Evolutionary conservation across 2,329 filamentous ascomycete genomes (phyloP), one percentile per base, ranked within the genome.

Genomic region (Alternaria triticimaculans): DNA sequence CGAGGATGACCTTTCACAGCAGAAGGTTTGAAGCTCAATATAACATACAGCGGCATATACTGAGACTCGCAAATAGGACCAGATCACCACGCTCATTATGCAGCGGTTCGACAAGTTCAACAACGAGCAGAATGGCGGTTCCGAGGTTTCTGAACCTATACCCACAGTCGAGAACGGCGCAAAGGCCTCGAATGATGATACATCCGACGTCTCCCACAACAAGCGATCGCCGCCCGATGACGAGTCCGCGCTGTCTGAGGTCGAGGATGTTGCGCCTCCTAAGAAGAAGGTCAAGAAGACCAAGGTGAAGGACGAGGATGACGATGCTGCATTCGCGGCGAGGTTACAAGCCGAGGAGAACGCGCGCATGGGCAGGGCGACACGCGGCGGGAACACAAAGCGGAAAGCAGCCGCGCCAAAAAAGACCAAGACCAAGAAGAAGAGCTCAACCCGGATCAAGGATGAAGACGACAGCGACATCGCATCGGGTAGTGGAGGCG

Each of bases 261-360:
- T 81, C 55, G 76, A 78, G 25, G 72, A 80, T 18, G 74, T 81
- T 10, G 65, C 63, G 5, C 83, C 83, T 25, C 81, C 83, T 2
- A 84, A 83, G 74, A 83, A 82, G 70, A 83, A 82, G 70, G 76
- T 90, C 78, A 93, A 93, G 82, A 91, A 91, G 80, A 82, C 81
- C 70, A 89, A 89, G 76, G 87, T 87, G 46, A 86, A 88, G 26
- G 83, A 87, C 69, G 93, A 97, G 68, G 91, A 92, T 30, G 90
- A 92, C 30, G 96, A 99, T 80, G 96, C 95, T 33, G 89, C 91
- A 48, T 88, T 95, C 65, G 96, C 96, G 1, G 94, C 94, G 15
- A 89, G 91, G 78, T 85, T 99, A 37, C 96, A 99, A 81, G 95
- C 94, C 0, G 92, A 98, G 80, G 93, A 97, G 82, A 97, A 98